phyloP scores from a whole-genome alignment of 306 rosid species.

The Dryas alaskensis region DNA sequence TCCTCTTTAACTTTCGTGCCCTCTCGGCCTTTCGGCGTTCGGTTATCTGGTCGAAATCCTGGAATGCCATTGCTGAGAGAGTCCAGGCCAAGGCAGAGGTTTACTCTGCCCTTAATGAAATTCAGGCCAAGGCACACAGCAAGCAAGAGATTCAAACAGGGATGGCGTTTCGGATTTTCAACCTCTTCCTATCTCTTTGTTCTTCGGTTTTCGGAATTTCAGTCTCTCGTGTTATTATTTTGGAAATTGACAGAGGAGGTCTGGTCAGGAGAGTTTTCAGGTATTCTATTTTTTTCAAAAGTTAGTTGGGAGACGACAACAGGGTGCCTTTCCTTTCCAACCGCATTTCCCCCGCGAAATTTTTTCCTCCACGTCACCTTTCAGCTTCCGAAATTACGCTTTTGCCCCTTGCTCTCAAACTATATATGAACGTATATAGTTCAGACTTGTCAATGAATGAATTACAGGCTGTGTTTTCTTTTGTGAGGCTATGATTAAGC shows the following conservation, averaged over 20 bases:
- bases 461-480: not conserved
- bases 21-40: constrained; percentile 61
- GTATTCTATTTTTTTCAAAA: constrained; percentile 35
- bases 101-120: constrained; percentile 67
- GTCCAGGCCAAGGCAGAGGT: constrained; percentile 73
- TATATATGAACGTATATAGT: not conserved
- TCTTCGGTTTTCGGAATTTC: not conserved
- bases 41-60: constrained; percentile 74
- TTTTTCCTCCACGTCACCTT: not conserved
- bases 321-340: constrained; percentile 15
- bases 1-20: constrained; percentile 40
- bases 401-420: not conserved
- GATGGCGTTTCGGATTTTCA: not conserved
- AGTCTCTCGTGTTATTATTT: constrained; percentile 16
- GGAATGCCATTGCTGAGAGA: constrained; percentile 60
- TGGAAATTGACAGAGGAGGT: constrained; percentile 17
- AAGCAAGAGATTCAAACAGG: constrained; percentile 5
- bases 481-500: constrained; percentile 11
- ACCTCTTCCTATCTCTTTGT: constrained; percentile 5
- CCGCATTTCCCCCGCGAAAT: constrained; percentile 31
- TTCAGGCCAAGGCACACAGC: constrained; percentile 22
- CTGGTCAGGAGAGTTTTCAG: constrained; percentile 63
- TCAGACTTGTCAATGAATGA: not conserved
- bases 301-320: constrained; percentile 27
- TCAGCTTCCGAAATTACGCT: constrained; percentile 12